phyloP scores from a whole-genome alignment of 805 yeast species.

The Zygotorulaspora danielsina region DNA sequence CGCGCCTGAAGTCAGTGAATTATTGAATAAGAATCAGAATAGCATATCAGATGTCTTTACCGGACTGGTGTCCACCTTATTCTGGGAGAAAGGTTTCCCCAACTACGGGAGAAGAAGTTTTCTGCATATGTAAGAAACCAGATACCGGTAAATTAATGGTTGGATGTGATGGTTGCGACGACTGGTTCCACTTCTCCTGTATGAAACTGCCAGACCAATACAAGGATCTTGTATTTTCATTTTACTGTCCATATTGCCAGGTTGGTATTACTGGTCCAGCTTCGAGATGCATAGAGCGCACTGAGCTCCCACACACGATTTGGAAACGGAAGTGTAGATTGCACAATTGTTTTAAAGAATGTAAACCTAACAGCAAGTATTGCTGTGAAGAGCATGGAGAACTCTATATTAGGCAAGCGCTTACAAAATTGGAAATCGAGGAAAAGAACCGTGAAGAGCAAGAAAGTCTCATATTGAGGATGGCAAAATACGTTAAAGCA shows the following conservation, averaged over 20 bases:
- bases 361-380: slow-evolving; percentile 52
- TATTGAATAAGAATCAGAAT: neutral
- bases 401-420: slow-evolving; percentile 17
- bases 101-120: slow-evolving; percentile 52
- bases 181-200: slow-evolving; percentile 88
- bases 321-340: slow-evolving; percentile 80
- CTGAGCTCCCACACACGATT: slow-evolving; percentile 43
- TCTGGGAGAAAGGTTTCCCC: slow-evolving; percentile 22
- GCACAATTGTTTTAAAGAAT: slow-evolving; percentile 43
- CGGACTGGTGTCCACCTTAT: slow-evolving; percentile 35
- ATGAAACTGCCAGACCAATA: slow-evolving; percentile 52
- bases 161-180: slow-evolving; percentile 93
- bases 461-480: slow-evolving; percentile 7
- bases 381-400: slow-evolving; percentile 71
- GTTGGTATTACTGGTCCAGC: slow-evolving; percentile 38
- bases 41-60: slow-evolving; percentile 18
- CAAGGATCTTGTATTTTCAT: slow-evolving; percentile 55
- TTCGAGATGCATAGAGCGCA: slow-evolving; percentile 9
- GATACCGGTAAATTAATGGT: slow-evolving; percentile 84
- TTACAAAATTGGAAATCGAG: slow-evolving; percentile 13
- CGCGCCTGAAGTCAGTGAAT: neutral
- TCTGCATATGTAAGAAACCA: slow-evolving; percentile 71
- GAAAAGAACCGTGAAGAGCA: slow-evolving; percentile 7
- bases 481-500: slow-evolving; percentile 4
- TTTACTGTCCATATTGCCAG: slow-evolving; percentile 71